Conservation (phyloP, 2,329 filamentous ascomycete species). For the Xylariaceae sp. region DNA sequence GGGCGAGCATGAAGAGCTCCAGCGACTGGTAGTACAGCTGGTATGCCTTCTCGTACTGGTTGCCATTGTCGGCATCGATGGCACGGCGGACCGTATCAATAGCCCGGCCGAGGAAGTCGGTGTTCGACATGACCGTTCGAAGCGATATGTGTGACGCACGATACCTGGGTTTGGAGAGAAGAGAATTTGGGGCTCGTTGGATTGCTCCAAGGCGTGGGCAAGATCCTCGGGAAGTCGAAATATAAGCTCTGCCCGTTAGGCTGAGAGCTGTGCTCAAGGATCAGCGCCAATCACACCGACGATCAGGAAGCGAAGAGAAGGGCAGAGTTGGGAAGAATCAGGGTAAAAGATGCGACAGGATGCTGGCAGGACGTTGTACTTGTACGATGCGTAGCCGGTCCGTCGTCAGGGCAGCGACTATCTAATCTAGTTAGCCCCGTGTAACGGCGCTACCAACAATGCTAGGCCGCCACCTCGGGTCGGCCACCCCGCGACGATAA, state of each 20-base stretch:
- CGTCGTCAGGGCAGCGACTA: not conserved
- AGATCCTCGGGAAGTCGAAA: not conserved
- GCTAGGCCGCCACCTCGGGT: too few relatives aligned
- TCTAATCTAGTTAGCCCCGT: not conserved
- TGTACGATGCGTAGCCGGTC: not conserved
- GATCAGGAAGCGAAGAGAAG: not conserved
- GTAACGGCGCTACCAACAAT: not conserved
- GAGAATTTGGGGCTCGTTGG: not conserved
- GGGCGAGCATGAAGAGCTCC: constrained; percentile 95
- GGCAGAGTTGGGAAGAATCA: not conserved
- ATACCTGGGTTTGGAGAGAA: not conserved
- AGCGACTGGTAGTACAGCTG: constrained; percentile 93
- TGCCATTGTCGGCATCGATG: constrained; percentile 91
- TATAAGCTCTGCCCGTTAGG: not conserved
- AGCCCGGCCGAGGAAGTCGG: constrained; percentile 93
- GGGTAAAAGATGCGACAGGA: not conserved
- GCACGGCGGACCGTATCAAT: constrained; percentile 97
- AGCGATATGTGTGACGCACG: constrained; percentile 2
- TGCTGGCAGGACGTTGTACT: not conserved
- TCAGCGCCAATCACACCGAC: not conserved
- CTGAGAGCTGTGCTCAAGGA: not conserved
- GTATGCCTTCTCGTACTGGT: constrained; percentile 96
- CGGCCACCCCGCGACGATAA: too few relatives aligned
- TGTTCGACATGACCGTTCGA: constrained; percentile 70
- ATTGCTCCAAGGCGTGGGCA: not conserved